Evolutionary conservation across 2,329 filamentous ascomycete species (phyloP), one percentile per base, ranked within the genome.

Genomic region (Proliferodiscus dingleyae): DNA sequence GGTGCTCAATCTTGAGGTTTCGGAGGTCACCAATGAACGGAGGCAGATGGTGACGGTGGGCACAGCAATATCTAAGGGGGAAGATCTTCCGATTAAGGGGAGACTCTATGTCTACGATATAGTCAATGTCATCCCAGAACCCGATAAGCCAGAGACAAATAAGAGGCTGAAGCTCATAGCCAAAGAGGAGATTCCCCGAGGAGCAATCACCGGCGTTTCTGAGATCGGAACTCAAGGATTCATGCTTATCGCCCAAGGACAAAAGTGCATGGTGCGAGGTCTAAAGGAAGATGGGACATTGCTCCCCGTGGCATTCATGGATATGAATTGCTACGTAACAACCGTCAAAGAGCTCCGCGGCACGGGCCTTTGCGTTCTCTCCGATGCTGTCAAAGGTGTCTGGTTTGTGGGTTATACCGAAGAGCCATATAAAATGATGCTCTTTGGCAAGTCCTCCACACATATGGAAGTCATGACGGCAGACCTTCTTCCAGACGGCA

Each of bases 401-500:
- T 97, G 93, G 89, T 94, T 98, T 56, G 87, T 88, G 0, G 93
- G 93, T 0, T 98, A 96, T 62, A 93, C 87, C 7, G 91, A 98
- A 68, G 93, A 97, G 61, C 93, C 93, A 1, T 98, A 97, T 64
- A 90, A 87, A 56, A 89, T 98, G 81, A 85, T 89, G 51, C 76
- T 96, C 3, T 89, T 97, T 55, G 89, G 90, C 33, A 96, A 96
- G 68, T 88, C 85, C 57, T 77, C 83, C 30, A 84, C 86, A 16
- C 80, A 79, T 34, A 72, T 96, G 57, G 87, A 93, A 59, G 80
- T 94, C 16, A 67, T 94, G 26, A 78, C 84, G 5, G 88, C 87
- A 2, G 91, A 97, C 48, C 91, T 98, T 60, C 69, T 98, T 6
- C 93, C 93, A 0, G 85, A 91, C 58, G 87, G 87, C 6, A 82